phyloP scores from a whole-genome alignment of 2,329 filamentous ascomycete genomes.

The Tolypocladium nubicola region DNA sequence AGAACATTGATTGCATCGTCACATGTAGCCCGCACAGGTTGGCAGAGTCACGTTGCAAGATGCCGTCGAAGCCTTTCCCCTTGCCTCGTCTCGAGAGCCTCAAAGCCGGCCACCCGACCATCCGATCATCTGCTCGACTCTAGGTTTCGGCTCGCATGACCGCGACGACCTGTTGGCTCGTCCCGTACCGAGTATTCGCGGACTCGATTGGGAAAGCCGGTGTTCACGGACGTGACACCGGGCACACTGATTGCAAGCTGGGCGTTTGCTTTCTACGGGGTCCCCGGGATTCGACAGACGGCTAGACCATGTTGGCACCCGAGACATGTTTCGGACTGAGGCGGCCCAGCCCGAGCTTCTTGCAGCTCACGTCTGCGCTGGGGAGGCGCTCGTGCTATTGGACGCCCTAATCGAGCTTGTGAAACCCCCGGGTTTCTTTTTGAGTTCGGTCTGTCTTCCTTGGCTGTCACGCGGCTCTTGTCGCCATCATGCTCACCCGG shows the following conservation, averaged over 20 bases:
- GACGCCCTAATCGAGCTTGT: not conserved
- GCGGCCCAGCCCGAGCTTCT: not conserved
- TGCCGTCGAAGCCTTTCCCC: not conserved
- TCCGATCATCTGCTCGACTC: not conserved
- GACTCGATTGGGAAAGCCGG: not conserved
- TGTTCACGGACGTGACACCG: not conserved
- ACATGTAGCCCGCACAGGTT: too few species aligned
- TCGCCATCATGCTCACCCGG: not conserved
- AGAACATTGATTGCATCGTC: not conserved
- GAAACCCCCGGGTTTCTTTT: not conserved
- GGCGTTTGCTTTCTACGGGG: not conserved
- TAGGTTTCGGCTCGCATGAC: not conserved
- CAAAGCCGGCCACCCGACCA: not conserved
- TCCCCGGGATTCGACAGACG: not conserved
- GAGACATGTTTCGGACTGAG: slow-evolving; percentile 2
- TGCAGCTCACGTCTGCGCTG: not conserved
- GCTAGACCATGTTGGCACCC: not conserved
- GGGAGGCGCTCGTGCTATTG: not conserved
- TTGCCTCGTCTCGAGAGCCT: not conserved
- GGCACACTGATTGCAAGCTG: not conserved
- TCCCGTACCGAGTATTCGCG: too few species aligned
- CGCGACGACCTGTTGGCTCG: not conserved
- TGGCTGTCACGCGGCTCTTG: not conserved
- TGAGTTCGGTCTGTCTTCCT: not conserved
- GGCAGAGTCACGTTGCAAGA: not conserved